Evolutionary conservation across 140 eudicot genomes (phyloP).

Genomic region (Oenanthe javanica): DNA sequence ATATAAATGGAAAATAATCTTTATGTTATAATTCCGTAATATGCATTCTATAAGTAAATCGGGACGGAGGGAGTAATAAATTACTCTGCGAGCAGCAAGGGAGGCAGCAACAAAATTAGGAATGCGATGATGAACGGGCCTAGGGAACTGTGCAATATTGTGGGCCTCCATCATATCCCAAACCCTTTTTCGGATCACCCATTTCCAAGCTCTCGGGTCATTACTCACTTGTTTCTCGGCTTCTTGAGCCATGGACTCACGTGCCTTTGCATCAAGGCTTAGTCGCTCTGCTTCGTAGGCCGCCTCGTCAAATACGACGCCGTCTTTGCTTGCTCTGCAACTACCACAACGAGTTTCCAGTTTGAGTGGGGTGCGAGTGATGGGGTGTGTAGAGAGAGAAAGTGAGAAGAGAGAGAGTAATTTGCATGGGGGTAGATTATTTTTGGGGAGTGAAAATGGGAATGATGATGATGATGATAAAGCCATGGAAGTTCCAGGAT

Average conservation of each 20-base stretch:
- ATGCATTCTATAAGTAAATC: too few relatives aligned
- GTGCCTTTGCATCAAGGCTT: conserved; percentile 62
- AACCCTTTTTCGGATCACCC: conserved; percentile 72
- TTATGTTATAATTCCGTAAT: too few relatives aligned
- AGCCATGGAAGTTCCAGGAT: conserved; percentile 13
- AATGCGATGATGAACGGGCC: conserved; percentile 93
- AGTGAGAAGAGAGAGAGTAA: conserved; percentile 5
- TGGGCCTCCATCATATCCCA: conserved; percentile 92
- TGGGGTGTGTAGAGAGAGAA: conserved; percentile 11
- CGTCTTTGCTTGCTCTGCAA: conserved; percentile 18
- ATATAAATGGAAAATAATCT: too few relatives aligned
- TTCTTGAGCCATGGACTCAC: conserved; percentile 57
- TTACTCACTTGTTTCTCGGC: background rate
- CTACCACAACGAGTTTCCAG: conserved; percentile 10
- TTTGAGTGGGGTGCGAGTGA: conserved; percentile 18
- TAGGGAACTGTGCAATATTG: conserved; percentile 79
- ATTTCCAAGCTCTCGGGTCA: conserved; percentile 89
- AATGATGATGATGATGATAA: conserved; percentile 7
- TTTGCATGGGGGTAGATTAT: conserved; percentile 19
- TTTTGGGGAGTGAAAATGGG: conserved; percentile 7
- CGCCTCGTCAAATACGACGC: conserved; percentile 40
- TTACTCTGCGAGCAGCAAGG: conserved; percentile 60
- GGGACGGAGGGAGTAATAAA: background rate
- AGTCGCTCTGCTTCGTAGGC: conserved; percentile 80
- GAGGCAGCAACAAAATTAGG: conserved; percentile 82